phyloP scores from a whole-genome alignment of 805 yeast species.

The Clavispora phyllophila region DNA sequence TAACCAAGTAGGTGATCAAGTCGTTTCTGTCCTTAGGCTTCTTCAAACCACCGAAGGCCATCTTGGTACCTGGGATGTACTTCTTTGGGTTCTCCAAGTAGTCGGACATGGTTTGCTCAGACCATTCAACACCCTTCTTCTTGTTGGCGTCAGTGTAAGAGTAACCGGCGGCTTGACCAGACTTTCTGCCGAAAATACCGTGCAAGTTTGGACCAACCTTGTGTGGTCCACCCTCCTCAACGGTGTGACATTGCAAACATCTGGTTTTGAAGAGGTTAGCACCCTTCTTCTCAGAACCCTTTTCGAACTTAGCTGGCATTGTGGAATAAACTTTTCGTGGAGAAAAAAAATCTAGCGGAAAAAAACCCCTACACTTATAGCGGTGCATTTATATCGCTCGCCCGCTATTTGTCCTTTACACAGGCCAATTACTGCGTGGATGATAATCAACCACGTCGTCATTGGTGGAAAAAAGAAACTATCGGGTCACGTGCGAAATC shows the following conservation, averaged over 20 bases:
- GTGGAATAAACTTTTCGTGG: conserved; percentile 2
- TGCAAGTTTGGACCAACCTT: conserved; percentile 98
- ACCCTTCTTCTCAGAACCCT: conserved; percentile 67
- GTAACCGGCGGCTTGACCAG: conserved; percentile 90
- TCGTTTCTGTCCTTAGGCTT: conserved; percentile 99
- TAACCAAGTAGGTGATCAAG: conserved; percentile 75
- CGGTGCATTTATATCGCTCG: background rate
- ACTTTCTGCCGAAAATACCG: conserved; percentile 88
- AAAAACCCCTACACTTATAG: conserved; percentile 5
- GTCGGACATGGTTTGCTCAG: conserved; percentile 81
- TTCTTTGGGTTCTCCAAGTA: conserved; percentile 99
- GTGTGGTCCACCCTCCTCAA: conserved; percentile 93
- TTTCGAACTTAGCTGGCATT: conserved; percentile 44
- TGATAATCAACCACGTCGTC: conserved; percentile 5
- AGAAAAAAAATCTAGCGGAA: background rate
- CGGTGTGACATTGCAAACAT: conserved; percentile 98
- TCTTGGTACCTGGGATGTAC: conserved; percentile 99
- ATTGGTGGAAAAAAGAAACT: conserved; percentile 9
- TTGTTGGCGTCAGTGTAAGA: conserved; percentile 98
- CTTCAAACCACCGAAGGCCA: conserved; percentile 99
- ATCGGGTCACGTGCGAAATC: conserved; percentile 4
- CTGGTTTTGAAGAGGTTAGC: conserved; percentile 98
- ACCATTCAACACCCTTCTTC: conserved; percentile 89
- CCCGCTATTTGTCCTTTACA: background rate
- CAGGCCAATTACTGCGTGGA: background rate